Base-by-base conservation (phyloP, 1,284 basidiomycete genomes). In the Singerocomus rubriflavus region DNA sequence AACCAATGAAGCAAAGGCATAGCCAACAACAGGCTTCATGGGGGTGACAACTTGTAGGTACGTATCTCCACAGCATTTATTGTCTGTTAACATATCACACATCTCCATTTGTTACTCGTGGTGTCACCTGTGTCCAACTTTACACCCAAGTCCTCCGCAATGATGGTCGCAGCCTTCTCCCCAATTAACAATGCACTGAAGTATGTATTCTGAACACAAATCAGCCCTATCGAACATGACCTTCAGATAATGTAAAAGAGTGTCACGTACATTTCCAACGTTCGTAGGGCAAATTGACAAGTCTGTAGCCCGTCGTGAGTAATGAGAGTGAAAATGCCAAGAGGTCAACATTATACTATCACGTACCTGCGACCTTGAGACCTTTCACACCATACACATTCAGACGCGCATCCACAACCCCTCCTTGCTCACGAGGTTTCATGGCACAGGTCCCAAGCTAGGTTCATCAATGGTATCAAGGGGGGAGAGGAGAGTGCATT, bases 391-490 rank as follows among this genome's bases (percentile, higher is more conserved):
- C 62, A 6, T 69, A 65, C 13, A 68, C 60, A 5, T 68, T 70
- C 42, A 67, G 31, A 66, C 66, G 3, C 4, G 21, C 21, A 4
- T 21, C 21, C 21, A 21, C 21, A 21, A 21, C 21, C 21, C 21
- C 21, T 21, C 51, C 47, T 44, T 61, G 38, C 4, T 50, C 32
- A 1, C 56, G 51, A 0, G 63, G 57, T 43, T 69, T 69, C 65
- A 70, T 67, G 4, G 65, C 56, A 40, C 67, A 69, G 2, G 68
- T 69, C 14, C 65, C 65, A 4, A 67, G 56, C 65, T 62, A 37
- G 8, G 43, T 27, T 0, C 27, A 21, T 11, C 2, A 8, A 2
- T 6, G 6, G 29, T 5, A 2, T 21, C 21, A 3, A 26, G 21
- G 17, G 5, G 14, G 21, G 21, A 21, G 21, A 21, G 21, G 4